These are phyloP conservation scores for Penicillium thymicola DNA, from an alignment of 2,329 filamentous ascomycete genomes.

Conservation along the genomic window DNA sequence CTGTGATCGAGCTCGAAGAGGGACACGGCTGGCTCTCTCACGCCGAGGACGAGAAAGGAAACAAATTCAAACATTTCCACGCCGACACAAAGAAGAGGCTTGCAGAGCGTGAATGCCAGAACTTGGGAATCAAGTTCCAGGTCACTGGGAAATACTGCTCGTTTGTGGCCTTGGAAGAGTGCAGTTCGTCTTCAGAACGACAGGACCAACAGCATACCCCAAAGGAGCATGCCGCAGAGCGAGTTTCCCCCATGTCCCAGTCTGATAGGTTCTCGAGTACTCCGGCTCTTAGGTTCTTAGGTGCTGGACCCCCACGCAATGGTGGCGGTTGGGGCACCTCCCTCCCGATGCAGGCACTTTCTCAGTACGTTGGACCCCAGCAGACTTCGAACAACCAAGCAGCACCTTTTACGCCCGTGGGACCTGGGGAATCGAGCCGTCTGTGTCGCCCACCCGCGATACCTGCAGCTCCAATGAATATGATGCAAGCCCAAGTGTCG, in stretches of 20 bases:
- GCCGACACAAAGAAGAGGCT: conserved; percentile 56
- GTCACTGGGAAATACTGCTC: conserved; percentile 69
- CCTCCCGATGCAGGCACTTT: not conserved
- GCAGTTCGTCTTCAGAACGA: not conserved
- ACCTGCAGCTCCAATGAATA: no score
- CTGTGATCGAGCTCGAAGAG: conserved; percentile 66
- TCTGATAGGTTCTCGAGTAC: no score
- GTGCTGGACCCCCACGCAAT: not conserved
- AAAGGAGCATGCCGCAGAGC: not conserved
- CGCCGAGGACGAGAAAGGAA: conserved; percentile 46
- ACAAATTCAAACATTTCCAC: conserved; percentile 48
- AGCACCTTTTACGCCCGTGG: not conserved
- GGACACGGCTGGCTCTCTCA: conserved; percentile 63
- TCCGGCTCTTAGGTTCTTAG: no score
- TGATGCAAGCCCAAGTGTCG: no score
- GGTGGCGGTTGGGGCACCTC: not conserved
- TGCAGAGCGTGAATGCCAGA: conserved; percentile 63
- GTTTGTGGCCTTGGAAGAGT: conserved; percentile 63
- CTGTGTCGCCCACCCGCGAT: no score
- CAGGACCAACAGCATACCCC: not conserved
- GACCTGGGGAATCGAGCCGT: not conserved
- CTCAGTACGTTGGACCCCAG: rapidly evolving
- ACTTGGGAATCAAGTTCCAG: conserved; percentile 63
- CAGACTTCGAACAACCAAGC: not conserved
- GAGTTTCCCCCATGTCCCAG: not conserved